Conservation (phyloP, 2,329 filamentous ascomycete genomes). For the Aspergillus nomiae region DNA sequence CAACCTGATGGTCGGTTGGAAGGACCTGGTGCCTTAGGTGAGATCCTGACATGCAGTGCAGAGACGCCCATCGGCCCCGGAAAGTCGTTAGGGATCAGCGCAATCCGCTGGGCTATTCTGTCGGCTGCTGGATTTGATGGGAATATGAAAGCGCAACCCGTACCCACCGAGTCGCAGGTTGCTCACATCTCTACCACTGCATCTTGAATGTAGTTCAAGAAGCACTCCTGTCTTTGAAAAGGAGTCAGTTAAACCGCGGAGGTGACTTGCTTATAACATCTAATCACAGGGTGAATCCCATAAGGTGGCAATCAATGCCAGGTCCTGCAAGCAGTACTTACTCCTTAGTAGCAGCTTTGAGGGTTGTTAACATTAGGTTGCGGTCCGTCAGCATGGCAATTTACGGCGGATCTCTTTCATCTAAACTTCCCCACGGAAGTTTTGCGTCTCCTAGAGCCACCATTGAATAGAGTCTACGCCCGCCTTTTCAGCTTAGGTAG, state of each 20-base stretch:
- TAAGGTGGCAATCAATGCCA: neutral
- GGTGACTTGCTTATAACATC: neutral
- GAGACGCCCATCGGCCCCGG: conserved; percentile 51
- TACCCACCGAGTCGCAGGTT: conserved; percentile 5
- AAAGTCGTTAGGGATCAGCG: conserved; percentile 60
- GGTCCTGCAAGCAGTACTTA: neutral
- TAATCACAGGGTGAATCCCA: neutral
- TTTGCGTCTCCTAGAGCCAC: neutral
- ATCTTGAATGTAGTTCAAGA: neutral
- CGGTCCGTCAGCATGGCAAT: neutral
- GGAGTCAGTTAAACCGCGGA: neutral
- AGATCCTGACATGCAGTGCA: conserved; percentile 62
- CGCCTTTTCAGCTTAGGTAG: neutral
- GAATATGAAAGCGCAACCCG: conserved; percentile 29
- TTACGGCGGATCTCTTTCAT: neutral
- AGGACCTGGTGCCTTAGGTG: conserved; percentile 52
- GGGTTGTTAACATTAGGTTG: neutral
- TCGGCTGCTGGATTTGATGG: conserved; percentile 61
- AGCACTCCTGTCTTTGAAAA: neutral
- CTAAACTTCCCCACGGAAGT: neutral
- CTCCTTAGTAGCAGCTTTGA: neutral
- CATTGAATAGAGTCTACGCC: neutral
- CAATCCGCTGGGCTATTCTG: conserved; percentile 65
- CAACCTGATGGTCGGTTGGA: conserved; percentile 46
- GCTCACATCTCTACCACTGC: conserved; percentile 6